Conservation (phyloP, 108 stramenopile species). For the Aurantiochytrium sp. region DNA sequence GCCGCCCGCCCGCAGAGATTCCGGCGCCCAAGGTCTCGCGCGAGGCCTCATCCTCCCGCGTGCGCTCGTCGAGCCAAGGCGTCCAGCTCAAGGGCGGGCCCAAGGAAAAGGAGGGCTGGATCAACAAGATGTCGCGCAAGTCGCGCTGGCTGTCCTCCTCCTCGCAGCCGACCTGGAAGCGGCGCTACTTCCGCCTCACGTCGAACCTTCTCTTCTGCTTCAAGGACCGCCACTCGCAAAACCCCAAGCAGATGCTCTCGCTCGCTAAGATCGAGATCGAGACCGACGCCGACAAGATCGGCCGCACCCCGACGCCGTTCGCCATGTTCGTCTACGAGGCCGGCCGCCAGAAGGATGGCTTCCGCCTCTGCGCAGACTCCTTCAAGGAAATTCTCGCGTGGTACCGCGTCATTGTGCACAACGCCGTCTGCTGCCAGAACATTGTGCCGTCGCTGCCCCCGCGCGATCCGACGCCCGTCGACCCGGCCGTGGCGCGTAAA, state of each 20-base stretch:
- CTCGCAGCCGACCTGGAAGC: neutral
- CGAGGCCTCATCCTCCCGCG: neutral
- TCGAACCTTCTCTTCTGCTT: neutral
- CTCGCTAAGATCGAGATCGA: neutral
- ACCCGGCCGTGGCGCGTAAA: neutral
- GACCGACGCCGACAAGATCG: neutral
- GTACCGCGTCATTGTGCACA: neutral
- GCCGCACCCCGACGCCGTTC: neutral
- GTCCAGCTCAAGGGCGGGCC: neutral
- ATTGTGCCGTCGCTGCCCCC: neutral
- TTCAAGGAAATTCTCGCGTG: neutral
- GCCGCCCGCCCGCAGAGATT: neutral
- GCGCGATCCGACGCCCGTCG: neutral
- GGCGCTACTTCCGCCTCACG: neutral
- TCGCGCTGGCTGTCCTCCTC: neutral
- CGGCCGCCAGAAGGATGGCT: neutral
- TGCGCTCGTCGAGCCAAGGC: neutral
- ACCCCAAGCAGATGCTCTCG: neutral
- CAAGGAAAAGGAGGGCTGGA: neutral
- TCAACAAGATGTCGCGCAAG: conserved; percentile 3
- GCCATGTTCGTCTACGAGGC: conserved; percentile 7
- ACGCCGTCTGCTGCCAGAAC: neutral
- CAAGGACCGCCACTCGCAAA: neutral
- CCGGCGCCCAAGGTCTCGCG: neutral
- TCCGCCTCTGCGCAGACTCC: neutral